Evolutionary conservation across 768 basidiomycete species (phyloP).

Genomic region (Collybia sordida): DNA sequence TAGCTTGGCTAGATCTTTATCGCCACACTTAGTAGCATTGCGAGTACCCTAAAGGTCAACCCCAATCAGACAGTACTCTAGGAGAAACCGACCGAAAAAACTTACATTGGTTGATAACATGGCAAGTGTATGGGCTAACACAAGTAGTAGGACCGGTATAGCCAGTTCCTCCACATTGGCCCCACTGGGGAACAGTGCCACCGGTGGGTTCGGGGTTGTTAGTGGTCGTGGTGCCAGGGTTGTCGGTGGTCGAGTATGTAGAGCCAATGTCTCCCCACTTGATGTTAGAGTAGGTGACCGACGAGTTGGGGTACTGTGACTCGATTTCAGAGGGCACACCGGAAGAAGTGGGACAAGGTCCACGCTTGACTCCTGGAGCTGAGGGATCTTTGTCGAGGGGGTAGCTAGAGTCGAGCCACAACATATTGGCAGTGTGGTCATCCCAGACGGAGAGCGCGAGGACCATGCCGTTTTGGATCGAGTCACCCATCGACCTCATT

Average conservation of each 20-base stretch:
- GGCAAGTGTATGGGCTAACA: too few relatives aligned
- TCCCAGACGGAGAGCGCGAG: conserved; percentile 41
- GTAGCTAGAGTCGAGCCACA: conserved; percentile 14
- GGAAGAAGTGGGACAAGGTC: conserved; percentile 35
- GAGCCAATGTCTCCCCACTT: conserved; percentile 30
- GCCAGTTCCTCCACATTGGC: too few relatives aligned
- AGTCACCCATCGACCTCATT: conserved; percentile 27
- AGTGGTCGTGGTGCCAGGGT: too few relatives aligned
- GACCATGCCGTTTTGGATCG: conserved; percentile 40
- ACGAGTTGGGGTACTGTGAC: conserved; percentile 22
- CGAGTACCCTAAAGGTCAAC: too few relatives aligned
- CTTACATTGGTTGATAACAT: too few relatives aligned
- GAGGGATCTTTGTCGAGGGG: conserved; percentile 3
- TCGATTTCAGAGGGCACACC: conserved; percentile 34
- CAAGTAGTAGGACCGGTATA: too few relatives aligned
- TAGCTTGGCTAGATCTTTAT: too few relatives aligned
- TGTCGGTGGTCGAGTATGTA: background rate
- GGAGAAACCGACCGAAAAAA: too few relatives aligned
- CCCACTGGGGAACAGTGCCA: too few relatives aligned
- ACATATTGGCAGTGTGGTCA: conserved; percentile 31
- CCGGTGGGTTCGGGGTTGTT: too few relatives aligned
- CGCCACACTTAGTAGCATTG: too few relatives aligned
- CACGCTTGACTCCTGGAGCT: conserved; percentile 31
- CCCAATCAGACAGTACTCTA: too few relatives aligned
- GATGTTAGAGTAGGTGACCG: conserved; percentile 42